Evolutionary conservation across 345 rosid genomes (phyloP), one percentile per base, ranked within the genome.

Genomic region (Brassica incana): DNA sequence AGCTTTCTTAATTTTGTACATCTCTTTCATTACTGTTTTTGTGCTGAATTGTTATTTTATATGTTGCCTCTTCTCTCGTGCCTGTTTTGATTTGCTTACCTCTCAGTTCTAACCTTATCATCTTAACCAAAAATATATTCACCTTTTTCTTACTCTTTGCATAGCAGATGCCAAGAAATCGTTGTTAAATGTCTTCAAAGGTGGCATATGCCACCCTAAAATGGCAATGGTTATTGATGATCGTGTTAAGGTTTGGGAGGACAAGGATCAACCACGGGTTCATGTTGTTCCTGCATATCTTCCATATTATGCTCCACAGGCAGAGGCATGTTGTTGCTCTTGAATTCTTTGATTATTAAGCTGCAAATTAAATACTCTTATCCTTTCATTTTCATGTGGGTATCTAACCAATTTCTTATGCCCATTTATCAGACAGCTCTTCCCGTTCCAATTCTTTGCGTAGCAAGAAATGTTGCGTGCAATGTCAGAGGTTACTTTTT

Each of bases 201-300:
- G 90, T 81, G 95, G 98, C 43, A 79, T 83, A 10, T 93, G 97
- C 86, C 97, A 96, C 85, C 99, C 98, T 35, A 94, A 90, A 85
- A 90, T 96, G 99, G 99, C 99, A 66, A 90, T 96, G 97, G 95
- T 96, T 78, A 90, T 96, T 82, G 99, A 96, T 89, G 98, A 93
- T 74, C 97, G 99, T 63, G 80, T 85, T 60, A 96, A 92, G 87
- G 98, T 93, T 69, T 96, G 97, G 99, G 99, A 96, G 85, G 97
- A 96, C 73, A 90, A 87, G 89, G 99, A 96, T 86, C 99, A 96
- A 84, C 91, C 95, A 32, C 88, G 97, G 72, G 99, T 95, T 78
- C 99, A 95, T 84, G 97, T 88, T 40, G 99, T 95, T 72, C 95
- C 97, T 64, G 86, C 97, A 20, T 95, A 93, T 81, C 80, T 87